phyloP scores from a whole-genome alignment of 116 monocot species.

The Posidonia oceanica region DNA sequence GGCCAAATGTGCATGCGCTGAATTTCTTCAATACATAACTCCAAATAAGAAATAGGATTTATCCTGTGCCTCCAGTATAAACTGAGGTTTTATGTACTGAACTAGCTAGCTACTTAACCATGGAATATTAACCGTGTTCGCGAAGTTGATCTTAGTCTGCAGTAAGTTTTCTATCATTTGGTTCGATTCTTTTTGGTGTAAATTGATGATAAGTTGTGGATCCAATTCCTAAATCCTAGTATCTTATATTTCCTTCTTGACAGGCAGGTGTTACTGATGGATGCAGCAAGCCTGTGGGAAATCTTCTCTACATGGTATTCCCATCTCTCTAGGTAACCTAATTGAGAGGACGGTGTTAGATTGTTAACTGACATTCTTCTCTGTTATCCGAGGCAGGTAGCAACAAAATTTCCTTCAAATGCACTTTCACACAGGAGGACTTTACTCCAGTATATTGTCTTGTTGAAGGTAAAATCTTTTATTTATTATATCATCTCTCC shows the following conservation, averaged over 20 bases:
- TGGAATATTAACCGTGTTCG: too few species aligned
- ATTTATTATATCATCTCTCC: background rate
- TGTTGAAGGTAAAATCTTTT: conserved; percentile 38
- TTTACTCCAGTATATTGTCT: conserved; percentile 52
- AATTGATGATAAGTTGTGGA: too few species aligned
- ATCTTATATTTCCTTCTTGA: background rate
- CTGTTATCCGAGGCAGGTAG: conserved; percentile 33
- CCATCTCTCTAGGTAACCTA: background rate
- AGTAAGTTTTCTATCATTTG: too few species aligned
- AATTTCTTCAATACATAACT: too few species aligned
- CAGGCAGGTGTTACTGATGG: conserved; percentile 62
- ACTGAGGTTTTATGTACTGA: too few species aligned
- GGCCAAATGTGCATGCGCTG: too few species aligned
- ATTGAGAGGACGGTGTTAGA: background rate
- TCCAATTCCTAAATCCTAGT: background rate
- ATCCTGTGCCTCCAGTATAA: too few species aligned
- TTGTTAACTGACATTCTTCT: background rate
- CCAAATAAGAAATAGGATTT: too few species aligned
- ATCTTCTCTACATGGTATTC: conserved; percentile 83
- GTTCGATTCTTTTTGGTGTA: too few species aligned
- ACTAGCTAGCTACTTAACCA: too few species aligned
- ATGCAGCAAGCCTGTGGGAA: conserved; percentile 67
- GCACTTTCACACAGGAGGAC: conserved; percentile 67
- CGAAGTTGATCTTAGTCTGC: too few species aligned
- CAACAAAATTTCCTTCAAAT: conserved; percentile 65